Conservation (phyloP, 768 basidiomycete genomes). For the Leccinum olivaceopallidum region DNA sequence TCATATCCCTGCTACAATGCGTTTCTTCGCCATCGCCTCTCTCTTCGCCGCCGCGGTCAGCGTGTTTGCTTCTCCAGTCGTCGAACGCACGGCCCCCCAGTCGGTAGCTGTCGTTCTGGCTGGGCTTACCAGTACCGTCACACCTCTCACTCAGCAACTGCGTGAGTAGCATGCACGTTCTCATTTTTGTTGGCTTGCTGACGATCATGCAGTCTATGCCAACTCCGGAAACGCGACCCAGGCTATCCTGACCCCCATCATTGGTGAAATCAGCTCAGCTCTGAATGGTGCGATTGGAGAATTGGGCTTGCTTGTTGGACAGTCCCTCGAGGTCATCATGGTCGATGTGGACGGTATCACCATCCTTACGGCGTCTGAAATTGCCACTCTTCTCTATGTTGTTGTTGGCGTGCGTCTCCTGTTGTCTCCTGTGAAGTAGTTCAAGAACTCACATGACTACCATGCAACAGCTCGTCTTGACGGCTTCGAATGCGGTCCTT, state of each 20-base stretch:
- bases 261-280: slow-evolving; percentile 7
- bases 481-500: slow-evolving; percentile 4
- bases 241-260: slow-evolving; percentile 6
- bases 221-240: slow-evolving; percentile 14
- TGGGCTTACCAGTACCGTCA: slow-evolving; percentile 3
- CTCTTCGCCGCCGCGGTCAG: slow-evolving; percentile 6
- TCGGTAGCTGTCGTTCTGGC: slow-evolving; percentile 12
- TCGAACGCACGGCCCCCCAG: slow-evolving; percentile 2
- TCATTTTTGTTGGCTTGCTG: not conserved
- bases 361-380: slow-evolving; percentile 1
- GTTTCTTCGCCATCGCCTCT: slow-evolving; percentile 10
- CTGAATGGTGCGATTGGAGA: slow-evolving; percentile 5
- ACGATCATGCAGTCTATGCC: slow-evolving; percentile 12
- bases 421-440: not conserved
- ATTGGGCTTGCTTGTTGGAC: slow-evolving; percentile 9
- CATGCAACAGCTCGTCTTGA: slow-evolving; percentile 14
- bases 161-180: slow-evolving; percentile 1
- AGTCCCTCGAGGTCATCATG: slow-evolving; percentile 1
- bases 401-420: slow-evolving; percentile 9
- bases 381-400: slow-evolving; percentile 5
- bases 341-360: slow-evolving; percentile 6
- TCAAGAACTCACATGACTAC: not conserved
- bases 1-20: slow-evolving; percentile 4
- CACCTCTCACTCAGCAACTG: slow-evolving; percentile 10
- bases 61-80: slow-evolving; percentile 14